Evolutionary conservation across 1,284 basidiomycete genomes (phyloP), one percentile per base, ranked within the genome.

Genomic region (Chalciporus sp.): DNA sequence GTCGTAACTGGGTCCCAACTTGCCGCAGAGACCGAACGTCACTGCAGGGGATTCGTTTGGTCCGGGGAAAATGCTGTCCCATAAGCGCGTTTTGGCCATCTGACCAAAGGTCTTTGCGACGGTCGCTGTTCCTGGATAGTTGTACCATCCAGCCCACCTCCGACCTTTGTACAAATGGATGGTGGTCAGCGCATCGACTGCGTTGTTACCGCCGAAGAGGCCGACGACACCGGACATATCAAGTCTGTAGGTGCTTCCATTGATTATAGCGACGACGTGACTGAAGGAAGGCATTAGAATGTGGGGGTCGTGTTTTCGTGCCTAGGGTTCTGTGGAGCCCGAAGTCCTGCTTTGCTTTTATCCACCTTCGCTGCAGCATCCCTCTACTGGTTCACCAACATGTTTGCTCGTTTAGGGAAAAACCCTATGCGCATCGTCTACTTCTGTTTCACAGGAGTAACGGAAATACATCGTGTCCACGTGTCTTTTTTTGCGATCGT

Each of bases 111-210:
- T 55, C 49, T 59, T 66, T 37, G 63, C 72, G 7, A 73, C 64
- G 4, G 57, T 58, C 19, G 58, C 58, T 26, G 60, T 41, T 16
- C 70, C 72, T 4, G 70, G 60, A 39, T 71, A 70, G 54, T 73
- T 73, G 55, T 71, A 73, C 70, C 70, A 71, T 41, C 71, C 70
- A 0, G 57, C 48, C 68, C 66, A 71, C 19, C 51, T 63, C 29
- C 68, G 65, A 26, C 61, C 57, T 17, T 56, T 33, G 52, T 62
- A 66, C n/a, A 71, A 10, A 37, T 71, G 67, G 20, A 71, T 62
- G 0, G 65, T 70, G 37, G 59, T 53, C 43, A 72, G 58, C 14
- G 70, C 72, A 20, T 71, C 61, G 12, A 60, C 57, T 0, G 70
- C 71, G 20, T 59, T 60, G 11, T 71, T 53, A 2, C 72, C 70